Base-by-base conservation (phyloP, 495 filamentous ascomycete genomes). In the Podospora bellae-mahoneyi region DNA sequence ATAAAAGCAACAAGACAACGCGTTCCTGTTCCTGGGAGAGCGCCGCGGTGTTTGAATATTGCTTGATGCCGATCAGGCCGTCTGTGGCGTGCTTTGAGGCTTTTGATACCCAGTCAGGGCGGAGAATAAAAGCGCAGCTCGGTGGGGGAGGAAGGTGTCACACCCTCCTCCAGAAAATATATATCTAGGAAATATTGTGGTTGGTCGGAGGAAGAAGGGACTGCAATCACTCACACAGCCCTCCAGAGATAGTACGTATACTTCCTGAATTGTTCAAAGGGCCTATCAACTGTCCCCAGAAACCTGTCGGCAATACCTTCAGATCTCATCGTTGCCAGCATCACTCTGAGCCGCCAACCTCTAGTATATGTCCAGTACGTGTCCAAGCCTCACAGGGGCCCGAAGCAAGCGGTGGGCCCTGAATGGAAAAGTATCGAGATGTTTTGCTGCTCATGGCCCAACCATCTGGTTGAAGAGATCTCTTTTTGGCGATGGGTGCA, bases 1-100 rank as follows among this genome's bases (percentile, higher is more conserved):
- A 34, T 48, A 44, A n/a, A 28, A 63, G 61, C 61, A 63, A 48
- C 61, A n/a, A 16, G 34, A 32, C 61, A 63, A 48, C 61, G 61
- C 61, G 61, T 61, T 27, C 61, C 61, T 63, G 61, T 28, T 32
- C 15, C n/a, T 28, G 30, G 27, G 9, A 18, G 30, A 20, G 27
- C n/a, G n/a, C 55, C n/a, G 55, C n/a, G 23, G 23, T 10, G 9
- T 48, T 48, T 32, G 56, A 20, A 27, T 58, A 58, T 58, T 58
- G 32, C 26, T 10, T 23, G 23, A 23, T 23, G 59, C 27, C 59
- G 59, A 61, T 61, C 59, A 27, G 6, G 23, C 26, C 26, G 59
- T 26, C 59, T 28, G 15, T 28, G 26, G 26, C 23, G 26, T 61
- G 26, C 30, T 23, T 23, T 23, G 23, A 23, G 23, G 23, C 23